Base-by-base conservation (phyloP, 2,329 filamentous ascomycete species). In the Aspergillus latus region DNA sequence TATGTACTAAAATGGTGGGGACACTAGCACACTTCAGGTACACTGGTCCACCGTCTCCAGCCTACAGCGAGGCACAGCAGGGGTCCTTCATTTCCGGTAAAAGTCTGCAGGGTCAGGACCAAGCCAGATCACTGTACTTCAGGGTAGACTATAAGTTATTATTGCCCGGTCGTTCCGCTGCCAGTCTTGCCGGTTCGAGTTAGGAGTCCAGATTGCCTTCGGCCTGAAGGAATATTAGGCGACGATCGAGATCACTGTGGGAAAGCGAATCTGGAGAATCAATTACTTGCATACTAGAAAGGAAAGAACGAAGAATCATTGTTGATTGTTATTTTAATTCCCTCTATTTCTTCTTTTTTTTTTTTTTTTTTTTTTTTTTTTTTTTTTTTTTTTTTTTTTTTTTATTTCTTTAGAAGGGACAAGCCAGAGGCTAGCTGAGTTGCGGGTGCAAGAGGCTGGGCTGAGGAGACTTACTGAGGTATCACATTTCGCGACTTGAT, bases 401-500 rank as follows among this genome's bases (percentile, higher is more conserved):
- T n/a, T n/a, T n/a, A n/a, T n/a, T n/a, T n/a, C n/a, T n/a, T n/a
- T n/a, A n/a, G 9, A 5, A 37, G 34, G 11, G 34, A 37, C 34
- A 26, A 11, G 29, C 4, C 28, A 21, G 21, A 30, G 34, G 48
- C 28, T 40, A 39, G 39, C 29, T 43, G 47, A 26, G 2, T 21
- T 21, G 16, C 26, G 34, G 46, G 13, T 45, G 10, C 15, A 32
- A 44, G 37, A 36, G 42, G 42, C 42, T 44, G 51, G 47, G 26
- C 40, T 43, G 47, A 13, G 11, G 29, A 36, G 44, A 44, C 10
- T 7, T 2, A 37, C 37, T 59, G 56, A 59, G 34, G 44, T 56
- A 49, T 59, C 57, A 59, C 44, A 50, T 59, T 36, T 21, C n/a
- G 43, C 37, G 37, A 49, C 45, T 52, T 44, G 57, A 59, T 59